Evolutionary conservation across 2,329 filamentous ascomycete species (phyloP), one percentile per base, ranked within the genome.

Genomic region (Colletotrichum tamarilloi): DNA sequence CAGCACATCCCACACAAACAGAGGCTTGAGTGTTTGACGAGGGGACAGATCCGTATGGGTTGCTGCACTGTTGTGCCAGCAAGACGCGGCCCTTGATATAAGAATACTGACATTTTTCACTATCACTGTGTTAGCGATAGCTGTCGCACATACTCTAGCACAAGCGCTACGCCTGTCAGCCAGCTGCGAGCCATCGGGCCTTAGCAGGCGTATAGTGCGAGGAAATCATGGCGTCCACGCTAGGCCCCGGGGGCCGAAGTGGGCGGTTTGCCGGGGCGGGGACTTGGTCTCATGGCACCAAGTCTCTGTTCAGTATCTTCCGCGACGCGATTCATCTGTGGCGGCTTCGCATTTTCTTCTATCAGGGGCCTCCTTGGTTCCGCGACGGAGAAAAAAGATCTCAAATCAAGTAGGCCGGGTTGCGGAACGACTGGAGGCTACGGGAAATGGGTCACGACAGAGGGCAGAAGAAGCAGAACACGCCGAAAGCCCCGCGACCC

Each of bases 21-120:
- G 55, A 71, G 56, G 62, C 62, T 53, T 46, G 42, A 35, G 62
- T 59, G 62, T 70, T 66, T 69, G 67, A 62, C 52, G 52, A 65
- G 22, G 49, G 62, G 62, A 57, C 55, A 53, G 55, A 55, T 70
- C 68, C 46, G 62, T 53, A 46, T 55, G 11, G 56, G 30, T 38
- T 26, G 60, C 60, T 22, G 28, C 8, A 62, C 26, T 38, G 38
- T 7, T 16, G 14, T 42, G 42, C 63, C 46, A 46, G 30, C 46
- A 22, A 19, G 42, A 49, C 42, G 7, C 42, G 42, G 42, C 11
- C 63, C 42, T 56, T n/a, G 14, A 9, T 26, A 56, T 28, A 9
- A 26, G 8, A 28, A 65, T 56, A 49, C 62, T 35, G 42, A 55
- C n/a, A 42, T 49, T 22, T 49, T n/a, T 19, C 42, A 56, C 11